Percentiles rank a stretch among this genome's conserved stretches.
Conservation (phyloP, 768 basidiomycete species). For the Lyophyllum atratum region DNA sequence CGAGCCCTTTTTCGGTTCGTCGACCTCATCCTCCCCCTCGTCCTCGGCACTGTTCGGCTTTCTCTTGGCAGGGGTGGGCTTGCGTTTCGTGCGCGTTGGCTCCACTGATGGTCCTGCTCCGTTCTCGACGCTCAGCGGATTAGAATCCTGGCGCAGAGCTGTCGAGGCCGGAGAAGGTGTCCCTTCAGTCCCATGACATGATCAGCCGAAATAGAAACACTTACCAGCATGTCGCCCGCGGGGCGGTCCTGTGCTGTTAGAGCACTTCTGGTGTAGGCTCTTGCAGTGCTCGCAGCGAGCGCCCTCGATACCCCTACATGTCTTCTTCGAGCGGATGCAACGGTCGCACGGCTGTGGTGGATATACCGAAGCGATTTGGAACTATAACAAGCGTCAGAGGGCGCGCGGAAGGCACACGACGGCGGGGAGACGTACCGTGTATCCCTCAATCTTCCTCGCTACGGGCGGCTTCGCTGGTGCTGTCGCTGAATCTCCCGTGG, state of each 20-base stretch:
- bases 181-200: slow-evolving; percentile 2
- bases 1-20: slow-evolving; percentile 32
- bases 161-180: neutral
- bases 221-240: slow-evolving; percentile 41
- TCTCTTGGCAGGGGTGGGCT: slow-evolving; percentile 24
- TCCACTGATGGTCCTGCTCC: slow-evolving; percentile 10
- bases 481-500: neutral
- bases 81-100: slow-evolving; percentile 27
- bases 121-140: slow-evolving; percentile 5
- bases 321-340: slow-evolving; percentile 42
- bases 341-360: slow-evolving; percentile 47
- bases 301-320: slow-evolving; percentile 43
- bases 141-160: slow-evolving; percentile 12
- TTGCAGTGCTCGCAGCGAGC: slow-evolving; percentile 50
- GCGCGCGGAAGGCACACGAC: neutral
- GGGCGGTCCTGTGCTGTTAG: slow-evolving; percentile 44
- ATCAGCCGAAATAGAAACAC: slow-evolving; percentile 12
- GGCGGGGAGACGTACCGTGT: slow-evolving; percentile 17
- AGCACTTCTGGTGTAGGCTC: slow-evolving; percentile 47
- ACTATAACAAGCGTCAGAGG: slow-evolving; percentile 4
- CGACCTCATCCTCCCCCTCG: slow-evolving; percentile 37
- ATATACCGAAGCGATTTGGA: slow-evolving; percentile 25
- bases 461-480: slow-evolving; percentile 27
- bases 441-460: slow-evolving; percentile 25
- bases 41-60: slow-evolving; percentile 31